A percentile compares a stretch with the other conserved stretches of the same genome.
These are phyloP conservation scores for Oryza meyeriana DNA, from an alignment of 176 grass and related monocot species.

Conservation along the genomic window DNA sequence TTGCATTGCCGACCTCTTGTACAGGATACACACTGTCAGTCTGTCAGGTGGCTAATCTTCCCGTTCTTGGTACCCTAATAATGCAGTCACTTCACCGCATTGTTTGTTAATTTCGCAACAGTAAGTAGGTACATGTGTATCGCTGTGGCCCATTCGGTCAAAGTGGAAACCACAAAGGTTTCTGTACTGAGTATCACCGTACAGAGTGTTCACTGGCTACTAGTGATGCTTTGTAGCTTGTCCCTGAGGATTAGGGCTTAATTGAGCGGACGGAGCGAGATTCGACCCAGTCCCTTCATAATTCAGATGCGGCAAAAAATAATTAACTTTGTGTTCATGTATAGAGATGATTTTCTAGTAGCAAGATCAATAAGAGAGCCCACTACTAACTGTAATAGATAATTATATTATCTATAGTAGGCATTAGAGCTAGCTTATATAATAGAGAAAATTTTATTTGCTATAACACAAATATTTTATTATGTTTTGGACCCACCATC, in stretches of 20 bases:
- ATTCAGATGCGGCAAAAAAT: neutral
- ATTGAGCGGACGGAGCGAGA: neutral
- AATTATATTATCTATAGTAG: no score
- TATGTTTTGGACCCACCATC: no score
- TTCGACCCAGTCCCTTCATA: neutral
- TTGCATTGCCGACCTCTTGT: neutral
- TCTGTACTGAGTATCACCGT: neutral
- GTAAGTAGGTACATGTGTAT: neutral
- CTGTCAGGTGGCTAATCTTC: neutral
- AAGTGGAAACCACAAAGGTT: neutral
- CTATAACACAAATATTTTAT: no score
- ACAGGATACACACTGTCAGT: conserved; percentile 20
- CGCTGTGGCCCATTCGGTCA: neutral
- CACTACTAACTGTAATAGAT: no score
- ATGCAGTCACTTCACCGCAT: neutral
- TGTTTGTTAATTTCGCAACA: neutral
- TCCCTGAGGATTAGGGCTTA: neutral
- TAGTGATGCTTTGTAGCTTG: no score
- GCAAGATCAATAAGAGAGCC: no score
- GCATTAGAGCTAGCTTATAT: no score
- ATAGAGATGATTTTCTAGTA: no score
- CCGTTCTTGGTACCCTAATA: neutral
- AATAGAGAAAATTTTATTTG: no score
- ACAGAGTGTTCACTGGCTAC: no score
- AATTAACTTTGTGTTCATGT: neutral